Evolutionary conservation across 371 early-diverging fungal genomes (phyloP).

Genomic region (Apophysomyces ossiformis): DNA sequence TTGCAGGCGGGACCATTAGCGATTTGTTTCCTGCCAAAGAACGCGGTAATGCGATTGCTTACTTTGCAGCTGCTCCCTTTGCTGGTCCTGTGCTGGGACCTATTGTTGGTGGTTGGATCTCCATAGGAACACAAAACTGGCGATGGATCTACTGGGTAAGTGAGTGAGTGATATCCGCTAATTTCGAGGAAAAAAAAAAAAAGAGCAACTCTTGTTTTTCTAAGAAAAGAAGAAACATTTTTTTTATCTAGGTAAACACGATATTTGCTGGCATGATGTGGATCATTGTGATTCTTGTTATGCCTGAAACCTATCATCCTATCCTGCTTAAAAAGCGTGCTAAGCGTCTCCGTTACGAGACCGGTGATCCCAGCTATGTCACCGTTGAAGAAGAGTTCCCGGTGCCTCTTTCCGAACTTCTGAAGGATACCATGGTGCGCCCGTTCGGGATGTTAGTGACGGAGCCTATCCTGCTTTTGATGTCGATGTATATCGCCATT

Average conservation of each 20-base stretch:
- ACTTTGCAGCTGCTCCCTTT: constrained; percentile 54
- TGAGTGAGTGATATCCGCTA: constrained; percentile 19
- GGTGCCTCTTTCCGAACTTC: constrained; percentile 30
- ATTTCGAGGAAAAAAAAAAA: not conserved
- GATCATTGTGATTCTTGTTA: constrained; percentile 27
- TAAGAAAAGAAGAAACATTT: not conserved
- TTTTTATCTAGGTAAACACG: constrained; percentile 34
- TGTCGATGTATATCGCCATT: constrained; percentile 48
- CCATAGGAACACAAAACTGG: constrained; percentile 44
- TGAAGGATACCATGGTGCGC: constrained; percentile 39
- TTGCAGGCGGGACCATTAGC: constrained; percentile 50
- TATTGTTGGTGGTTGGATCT: constrained; percentile 51
- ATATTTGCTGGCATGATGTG: constrained; percentile 47
- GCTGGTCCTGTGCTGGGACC: constrained; percentile 54
- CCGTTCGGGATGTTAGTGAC: constrained; percentile 44
- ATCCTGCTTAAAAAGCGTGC: constrained; percentile 38
- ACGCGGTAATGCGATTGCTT: constrained; percentile 51
- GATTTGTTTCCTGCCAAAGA: constrained; percentile 41
- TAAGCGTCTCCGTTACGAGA: constrained; percentile 30
- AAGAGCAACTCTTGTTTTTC: not conserved
- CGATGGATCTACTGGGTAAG: constrained; percentile 55
- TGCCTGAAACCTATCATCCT: constrained; percentile 53
- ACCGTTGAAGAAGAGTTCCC: constrained; percentile 45
- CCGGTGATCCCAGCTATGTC: constrained; percentile 35
- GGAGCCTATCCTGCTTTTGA: constrained; percentile 45